Evolutionary conservation across 1,284 basidiomycete species (phyloP), one percentile per base, ranked within the genome.

Genomic region (Ceratobasidium sp.): DNA sequence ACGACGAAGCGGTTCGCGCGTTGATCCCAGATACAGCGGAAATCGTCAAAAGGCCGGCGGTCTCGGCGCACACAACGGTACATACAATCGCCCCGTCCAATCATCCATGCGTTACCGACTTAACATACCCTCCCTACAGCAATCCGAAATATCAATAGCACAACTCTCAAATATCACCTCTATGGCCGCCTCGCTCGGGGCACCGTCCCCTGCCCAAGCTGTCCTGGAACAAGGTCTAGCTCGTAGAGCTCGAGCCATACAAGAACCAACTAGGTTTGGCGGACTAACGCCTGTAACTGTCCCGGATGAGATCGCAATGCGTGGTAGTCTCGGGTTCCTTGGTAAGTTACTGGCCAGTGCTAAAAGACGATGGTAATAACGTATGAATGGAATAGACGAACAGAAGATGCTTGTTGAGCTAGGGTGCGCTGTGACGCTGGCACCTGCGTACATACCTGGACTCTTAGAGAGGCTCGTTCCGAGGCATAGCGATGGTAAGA

Each of bases 331-430:
- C 27, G 78, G 77, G 15, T 91, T 93, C 78, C 87, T 89, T 78
- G 87, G 92, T 91, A 53, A 62, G 83, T 74, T 33, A 50, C 2
- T 41, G 19, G n/a, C 36, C 36, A 19, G 15, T 51, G 9, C 19
- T 15, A 44, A 22, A 2, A 54, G 11, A 11, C 47, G 31, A 62
- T 33, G 9, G 4, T 54, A 27, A 33, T 27, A 31, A 17, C 24
- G n/a, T 44, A 14, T 73, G 59, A 11, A 2, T 33, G 56, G 31
- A 29, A 36, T 75, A 93, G 92, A 91, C 75, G 90, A 93, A 75
- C 91, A 94, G 79, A 92, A 92, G 80, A 84, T 89, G 75, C 82
- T 93, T 27, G 87, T 91, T 2, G 91, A 94, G 79, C 84, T 93
- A 33, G 89, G 92, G 0, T 93, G 91, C 78, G 85, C 90, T 1